Percentiles rank a stretch among this genome's conserved stretches.
These are phyloP conservation scores for Cercospora brassicicola DNA, from an alignment of 2,329 filamentous ascomycete genomes.

Conservation along the genomic window DNA sequence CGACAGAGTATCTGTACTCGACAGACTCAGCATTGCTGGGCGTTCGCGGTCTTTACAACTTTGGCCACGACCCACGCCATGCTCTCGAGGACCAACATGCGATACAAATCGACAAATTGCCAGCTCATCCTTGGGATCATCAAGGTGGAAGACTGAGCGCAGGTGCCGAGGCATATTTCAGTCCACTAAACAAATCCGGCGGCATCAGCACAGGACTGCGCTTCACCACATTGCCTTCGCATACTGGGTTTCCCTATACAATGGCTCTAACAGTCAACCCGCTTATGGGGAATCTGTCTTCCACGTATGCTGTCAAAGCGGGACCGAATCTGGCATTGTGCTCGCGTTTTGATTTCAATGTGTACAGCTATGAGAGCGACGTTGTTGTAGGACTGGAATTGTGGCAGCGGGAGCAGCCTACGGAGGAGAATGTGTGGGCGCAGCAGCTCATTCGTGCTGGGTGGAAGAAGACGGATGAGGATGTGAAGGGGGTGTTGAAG, in stretches of 20 bases:
- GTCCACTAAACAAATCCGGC: constrained; percentile 87
- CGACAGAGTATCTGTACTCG: constrained; percentile 84
- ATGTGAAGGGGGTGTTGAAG: constrained; percentile 84
- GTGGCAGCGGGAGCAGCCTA: constrained; percentile 59
- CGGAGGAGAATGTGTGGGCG: constrained; percentile 47
- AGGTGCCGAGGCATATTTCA: constrained; percentile 93
- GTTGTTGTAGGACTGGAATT: constrained; percentile 89
- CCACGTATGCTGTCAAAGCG: constrained; percentile 87
- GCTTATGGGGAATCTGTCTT: constrained; percentile 87
- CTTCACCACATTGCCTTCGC: constrained; percentile 81
- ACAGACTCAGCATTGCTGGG: constrained; percentile 90
- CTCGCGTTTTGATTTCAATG: constrained; percentile 92
- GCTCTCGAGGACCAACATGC: constrained; percentile 8
- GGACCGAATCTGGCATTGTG: constrained; percentile 80
- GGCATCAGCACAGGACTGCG: constrained; percentile 85
- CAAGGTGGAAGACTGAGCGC: constrained; percentile 83
- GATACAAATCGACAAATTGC: neutral
- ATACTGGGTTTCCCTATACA: constrained; percentile 84
- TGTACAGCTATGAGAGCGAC: constrained; percentile 96
- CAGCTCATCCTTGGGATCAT: constrained; percentile 51
- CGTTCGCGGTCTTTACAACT: constrained; percentile 88
- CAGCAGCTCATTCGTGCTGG: constrained; percentile 46
- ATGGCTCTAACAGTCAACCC: constrained; percentile 92
- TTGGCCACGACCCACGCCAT: constrained; percentile 67
- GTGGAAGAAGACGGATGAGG: constrained; percentile 54